phyloP scores from a whole-genome alignment of 2,329 filamentous ascomycete species.

The Chaetomium sp. region DNA sequence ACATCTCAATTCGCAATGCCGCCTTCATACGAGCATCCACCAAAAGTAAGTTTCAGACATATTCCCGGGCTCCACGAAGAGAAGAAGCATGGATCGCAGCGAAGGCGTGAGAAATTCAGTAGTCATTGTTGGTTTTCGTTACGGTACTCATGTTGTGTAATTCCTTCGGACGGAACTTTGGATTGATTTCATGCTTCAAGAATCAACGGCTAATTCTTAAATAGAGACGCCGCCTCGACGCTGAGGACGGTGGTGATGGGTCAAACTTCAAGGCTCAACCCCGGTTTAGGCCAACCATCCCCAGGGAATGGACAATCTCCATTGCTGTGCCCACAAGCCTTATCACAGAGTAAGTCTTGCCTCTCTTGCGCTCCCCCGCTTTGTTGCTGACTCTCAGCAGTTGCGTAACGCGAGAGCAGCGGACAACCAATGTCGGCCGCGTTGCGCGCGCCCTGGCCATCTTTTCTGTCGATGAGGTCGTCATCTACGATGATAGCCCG shows the following conservation, averaged over 20 bases:
- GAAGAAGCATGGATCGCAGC: background rate
- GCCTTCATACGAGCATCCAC: slow-evolving; percentile 28
- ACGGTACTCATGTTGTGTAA: background rate
- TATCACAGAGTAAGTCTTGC: slow-evolving; percentile 62
- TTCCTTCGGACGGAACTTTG: background rate
- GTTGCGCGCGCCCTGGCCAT: slow-evolving; percentile 81
- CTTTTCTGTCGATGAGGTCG: slow-evolving; percentile 81
- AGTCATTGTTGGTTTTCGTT: background rate
- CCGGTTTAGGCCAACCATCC: slow-evolving; percentile 65
- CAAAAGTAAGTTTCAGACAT: slow-evolving; percentile 27
- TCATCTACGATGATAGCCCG: slow-evolving; percentile 75
- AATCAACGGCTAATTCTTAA: background rate
- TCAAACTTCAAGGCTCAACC: slow-evolving; percentile 70
- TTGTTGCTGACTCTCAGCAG: slow-evolving; percentile 48
- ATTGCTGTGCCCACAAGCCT: slow-evolving; percentile 79
- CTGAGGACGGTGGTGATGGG: slow-evolving; percentile 43
- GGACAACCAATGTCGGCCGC: slow-evolving; percentile 71
- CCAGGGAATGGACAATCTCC: slow-evolving; percentile 72
- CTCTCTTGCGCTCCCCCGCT: background rate
- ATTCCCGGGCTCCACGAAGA: background rate
- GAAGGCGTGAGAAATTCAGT: background rate
- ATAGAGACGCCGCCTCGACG: slow-evolving; percentile 56
- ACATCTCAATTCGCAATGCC: slow-evolving; percentile 29
- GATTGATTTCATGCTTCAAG: background rate
- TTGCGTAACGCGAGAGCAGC: slow-evolving; percentile 72